These are phyloP conservation scores for Phialophora tarda DNA, from an alignment of 2,329 filamentous ascomycete genomes.

Conservation along the genomic window DNA sequence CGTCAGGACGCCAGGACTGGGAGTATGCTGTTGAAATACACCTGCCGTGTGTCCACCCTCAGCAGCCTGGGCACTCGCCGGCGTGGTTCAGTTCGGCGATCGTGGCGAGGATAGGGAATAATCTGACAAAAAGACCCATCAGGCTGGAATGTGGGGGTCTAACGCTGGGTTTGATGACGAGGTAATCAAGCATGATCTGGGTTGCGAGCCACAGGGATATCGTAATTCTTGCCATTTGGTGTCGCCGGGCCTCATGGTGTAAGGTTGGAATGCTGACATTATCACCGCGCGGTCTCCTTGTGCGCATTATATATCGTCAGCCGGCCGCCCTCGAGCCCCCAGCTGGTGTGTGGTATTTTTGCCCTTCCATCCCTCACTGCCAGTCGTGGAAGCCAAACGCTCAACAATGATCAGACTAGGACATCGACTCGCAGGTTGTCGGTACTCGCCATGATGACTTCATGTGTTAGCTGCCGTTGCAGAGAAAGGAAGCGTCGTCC, in stretches of 20 bases:
- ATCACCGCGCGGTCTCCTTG: not conserved
- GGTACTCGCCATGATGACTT: not conserved
- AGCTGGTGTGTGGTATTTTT: not conserved
- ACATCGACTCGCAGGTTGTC: not conserved
- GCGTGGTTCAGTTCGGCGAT: not conserved
- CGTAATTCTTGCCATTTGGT: not conserved
- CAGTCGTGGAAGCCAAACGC: not conserved
- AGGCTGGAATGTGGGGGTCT: not conserved
- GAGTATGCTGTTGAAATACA: not conserved
- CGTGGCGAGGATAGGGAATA: not conserved
- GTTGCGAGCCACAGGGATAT: not conserved
- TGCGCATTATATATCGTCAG: not conserved
- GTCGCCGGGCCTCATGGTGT: not conserved
- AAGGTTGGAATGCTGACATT: not conserved
- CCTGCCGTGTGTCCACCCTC: not conserved
- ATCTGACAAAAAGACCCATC: not conserved
- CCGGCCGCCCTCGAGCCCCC: not conserved
- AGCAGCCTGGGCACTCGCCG: not conserved
- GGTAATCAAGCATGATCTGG: not conserved
- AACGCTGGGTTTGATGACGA: not conserved
- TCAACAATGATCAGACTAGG: not conserved
- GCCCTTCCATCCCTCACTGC: not conserved
- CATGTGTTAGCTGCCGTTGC: not conserved
- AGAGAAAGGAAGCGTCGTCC: not conserved
- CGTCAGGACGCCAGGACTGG: not conserved